A percentile compares a stretch with the other conserved stretches of the same genome.
These are phyloP conservation scores for Pleoardoris graminearum DNA, from an alignment of 2,329 filamentous ascomycete genomes.

Conservation along the genomic window DNA sequence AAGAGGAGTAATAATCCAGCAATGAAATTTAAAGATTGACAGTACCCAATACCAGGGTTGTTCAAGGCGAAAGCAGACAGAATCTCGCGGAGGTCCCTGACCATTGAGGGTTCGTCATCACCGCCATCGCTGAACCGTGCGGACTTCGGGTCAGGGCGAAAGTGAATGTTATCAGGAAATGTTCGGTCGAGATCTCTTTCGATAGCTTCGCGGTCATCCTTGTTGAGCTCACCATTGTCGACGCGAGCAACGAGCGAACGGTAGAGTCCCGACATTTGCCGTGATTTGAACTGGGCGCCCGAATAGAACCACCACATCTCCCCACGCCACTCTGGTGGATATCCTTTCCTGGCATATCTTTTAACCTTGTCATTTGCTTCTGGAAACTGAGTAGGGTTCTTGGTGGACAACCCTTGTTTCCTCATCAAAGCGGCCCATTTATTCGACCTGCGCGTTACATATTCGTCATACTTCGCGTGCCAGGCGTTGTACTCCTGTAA, in stretches of 20 bases:
- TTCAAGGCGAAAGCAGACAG: slow-evolving; percentile 88
- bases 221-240: slow-evolving; percentile 63
- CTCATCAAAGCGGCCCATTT: slow-evolving; percentile 83
- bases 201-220: slow-evolving; percentile 83
- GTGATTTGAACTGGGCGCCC: slow-evolving; percentile 77
- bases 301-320: slow-evolving; percentile 97
- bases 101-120: slow-evolving; percentile 71
- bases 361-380: slow-evolving; percentile 81
- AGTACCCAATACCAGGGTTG: slow-evolving; percentile 91
- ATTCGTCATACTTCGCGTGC: slow-evolving; percentile 74
- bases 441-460: slow-evolving; percentile 71
- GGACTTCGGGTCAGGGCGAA: slow-evolving; percentile 65
- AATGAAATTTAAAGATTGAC: slow-evolving; percentile 93
- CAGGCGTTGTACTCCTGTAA: slow-evolving; percentile 79
- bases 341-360: slow-evolving; percentile 87
- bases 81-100: slow-evolving; percentile 80
- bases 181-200: slow-evolving; percentile 92
- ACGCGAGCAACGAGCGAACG: slow-evolving; percentile 68
- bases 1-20: slow-evolving; percentile 88
- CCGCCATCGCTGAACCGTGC: slow-evolving; percentile 26
- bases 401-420: slow-evolving; percentile 73
- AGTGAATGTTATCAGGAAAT: slow-evolving; percentile 90
- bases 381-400: slow-evolving; percentile 76
- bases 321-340: slow-evolving; percentile 92
- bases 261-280: slow-evolving; percentile 69